Conservation (phyloP, 2,329 filamentous ascomycete species). For the Cryphonectria parasitica region DNA sequence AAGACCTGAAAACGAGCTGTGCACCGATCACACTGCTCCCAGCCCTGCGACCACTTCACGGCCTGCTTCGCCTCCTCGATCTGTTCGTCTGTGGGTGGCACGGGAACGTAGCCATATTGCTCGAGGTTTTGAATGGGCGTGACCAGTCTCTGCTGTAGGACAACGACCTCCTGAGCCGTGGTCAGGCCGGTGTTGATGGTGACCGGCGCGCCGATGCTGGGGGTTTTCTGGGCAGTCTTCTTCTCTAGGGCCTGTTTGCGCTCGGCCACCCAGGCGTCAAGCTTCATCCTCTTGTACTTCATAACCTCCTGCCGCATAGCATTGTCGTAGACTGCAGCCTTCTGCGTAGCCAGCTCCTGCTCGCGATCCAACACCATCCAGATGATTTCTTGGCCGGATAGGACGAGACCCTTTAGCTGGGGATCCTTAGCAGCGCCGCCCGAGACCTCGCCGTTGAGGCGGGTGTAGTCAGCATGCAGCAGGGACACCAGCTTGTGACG, state of each 20-base stretch:
- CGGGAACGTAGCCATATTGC: slow-evolving; percentile 74
- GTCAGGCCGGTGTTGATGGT: slow-evolving; percentile 72
- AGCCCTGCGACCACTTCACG: slow-evolving; percentile 70
- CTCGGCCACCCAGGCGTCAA: slow-evolving; percentile 72
- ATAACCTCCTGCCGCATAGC: slow-evolving; percentile 81
- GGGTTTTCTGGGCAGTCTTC: slow-evolving; percentile 39
- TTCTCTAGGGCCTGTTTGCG: slow-evolving; percentile 45
- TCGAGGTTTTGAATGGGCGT: slow-evolving; percentile 68
- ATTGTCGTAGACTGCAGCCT: slow-evolving; percentile 76
- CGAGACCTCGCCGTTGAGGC: slow-evolving; percentile 67
- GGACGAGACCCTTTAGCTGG: slow-evolving; percentile 51
- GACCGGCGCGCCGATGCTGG: slow-evolving; percentile 45
- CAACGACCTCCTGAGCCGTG: slow-evolving; percentile 66
- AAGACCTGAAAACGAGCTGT: slow-evolving; percentile 88
- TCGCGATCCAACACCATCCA: slow-evolving; percentile 76
- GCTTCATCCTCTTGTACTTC: slow-evolving; percentile 73
- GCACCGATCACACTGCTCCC: slow-evolving; percentile 90
- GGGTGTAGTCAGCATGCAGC: slow-evolving; percentile 67
- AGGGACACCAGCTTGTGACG: slow-evolving; percentile 63
- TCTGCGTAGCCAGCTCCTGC: slow-evolving; percentile 70
- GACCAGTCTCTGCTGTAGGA: slow-evolving; percentile 63
- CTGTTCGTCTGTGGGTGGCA: slow-evolving; percentile 66
- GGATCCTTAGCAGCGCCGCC: slow-evolving; percentile 55
- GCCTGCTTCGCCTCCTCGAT: slow-evolving; percentile 69
- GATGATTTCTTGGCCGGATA: slow-evolving; percentile 70